Conservation (phyloP, 2,329 filamentous ascomycete species). For the Exophiala bonariae region DNA sequence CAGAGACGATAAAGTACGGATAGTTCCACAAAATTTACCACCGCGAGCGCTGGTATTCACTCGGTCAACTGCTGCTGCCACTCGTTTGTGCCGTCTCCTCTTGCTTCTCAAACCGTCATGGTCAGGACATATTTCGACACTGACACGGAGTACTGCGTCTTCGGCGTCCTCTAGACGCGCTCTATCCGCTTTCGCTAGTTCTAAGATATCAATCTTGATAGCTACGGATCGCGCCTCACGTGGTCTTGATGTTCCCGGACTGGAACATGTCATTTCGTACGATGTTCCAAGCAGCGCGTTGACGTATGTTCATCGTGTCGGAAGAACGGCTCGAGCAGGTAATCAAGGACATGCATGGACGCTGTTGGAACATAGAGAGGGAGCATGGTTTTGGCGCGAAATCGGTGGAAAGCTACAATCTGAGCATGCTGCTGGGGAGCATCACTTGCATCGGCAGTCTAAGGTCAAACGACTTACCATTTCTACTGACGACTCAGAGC, state of each 20-base stretch:
- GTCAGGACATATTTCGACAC: conserved; percentile 81
- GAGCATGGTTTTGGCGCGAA: conserved; percentile 87
- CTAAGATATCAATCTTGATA: conserved; percentile 85
- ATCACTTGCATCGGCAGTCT: conserved; percentile 8
- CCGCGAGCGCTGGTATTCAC: conserved; percentile 91
- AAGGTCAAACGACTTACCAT: conserved; percentile 16
- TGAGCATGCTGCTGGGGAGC: conserved; percentile 32
- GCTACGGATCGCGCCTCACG: conserved; percentile 93
- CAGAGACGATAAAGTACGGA: neutral
- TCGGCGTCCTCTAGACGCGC: conserved; percentile 57
- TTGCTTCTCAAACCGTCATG: conserved; percentile 83
- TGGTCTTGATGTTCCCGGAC: conserved; percentile 92
- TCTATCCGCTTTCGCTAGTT: conserved; percentile 87
- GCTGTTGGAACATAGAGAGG: conserved; percentile 77
- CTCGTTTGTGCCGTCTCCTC: conserved; percentile 83
- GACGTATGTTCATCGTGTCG: conserved; percentile 96
- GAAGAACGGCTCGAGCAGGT: conserved; percentile 90
- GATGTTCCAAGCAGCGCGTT: conserved; percentile 92
- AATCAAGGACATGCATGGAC: conserved; percentile 80
- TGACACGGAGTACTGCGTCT: conserved; percentile 61
- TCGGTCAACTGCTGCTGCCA: conserved; percentile 86
- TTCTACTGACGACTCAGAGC: conserved; percentile 11
- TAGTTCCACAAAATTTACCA: conserved; percentile 41
- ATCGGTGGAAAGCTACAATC: conserved; percentile 52
- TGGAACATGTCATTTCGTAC: conserved; percentile 89